These are phyloP conservation scores for Apiotrichum domesticum DNA, from an alignment of 1,284 basidiomycete species.

Conservation along the genomic window DNA sequence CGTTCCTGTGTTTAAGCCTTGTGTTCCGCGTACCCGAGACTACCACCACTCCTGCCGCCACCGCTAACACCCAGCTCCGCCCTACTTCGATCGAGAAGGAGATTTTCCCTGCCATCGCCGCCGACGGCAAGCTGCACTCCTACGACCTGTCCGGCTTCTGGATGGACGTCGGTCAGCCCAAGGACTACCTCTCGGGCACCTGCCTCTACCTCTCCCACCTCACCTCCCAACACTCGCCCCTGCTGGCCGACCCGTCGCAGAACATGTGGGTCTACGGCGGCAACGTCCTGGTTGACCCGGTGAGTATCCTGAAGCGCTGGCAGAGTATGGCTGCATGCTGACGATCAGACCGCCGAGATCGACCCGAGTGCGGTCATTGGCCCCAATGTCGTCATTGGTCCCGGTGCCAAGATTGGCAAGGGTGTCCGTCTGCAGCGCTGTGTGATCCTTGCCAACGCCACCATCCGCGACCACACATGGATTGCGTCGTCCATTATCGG, in stretches of 20 bases:
- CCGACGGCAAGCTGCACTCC: constrained; percentile 51
- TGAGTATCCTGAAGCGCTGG: constrained; percentile 20
- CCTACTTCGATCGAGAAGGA: constrained; percentile 55
- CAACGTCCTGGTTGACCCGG: constrained; percentile 50
- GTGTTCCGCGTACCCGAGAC: background rate
- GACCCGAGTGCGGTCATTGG: constrained; percentile 51
- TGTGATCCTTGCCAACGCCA: constrained; percentile 50
- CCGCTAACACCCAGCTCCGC: constrained; percentile 39
- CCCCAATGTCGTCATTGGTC: constrained; percentile 53
- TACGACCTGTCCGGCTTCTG: constrained; percentile 54
- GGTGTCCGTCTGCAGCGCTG: constrained; percentile 53
- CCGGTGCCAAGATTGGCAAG: constrained; percentile 50
- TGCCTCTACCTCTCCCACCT: constrained; percentile 53
- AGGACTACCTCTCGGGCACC: constrained; percentile 50
- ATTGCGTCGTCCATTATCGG: constrained; percentile 52
- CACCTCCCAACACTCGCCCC: constrained; percentile 46
- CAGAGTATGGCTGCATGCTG: constrained; percentile 7
- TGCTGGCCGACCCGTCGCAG: constrained; percentile 48
- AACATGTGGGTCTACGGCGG: constrained; percentile 52
- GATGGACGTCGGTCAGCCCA: constrained; percentile 55
- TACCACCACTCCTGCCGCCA: no score
- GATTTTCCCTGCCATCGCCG: constrained; percentile 52
- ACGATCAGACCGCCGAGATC: constrained; percentile 47
- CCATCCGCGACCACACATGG: constrained; percentile 52
- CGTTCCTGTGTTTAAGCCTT: background rate